Base-by-base conservation (phyloP, 2,329 filamentous ascomycete genomes). In the Alternaria novae-zelandiae region DNA sequence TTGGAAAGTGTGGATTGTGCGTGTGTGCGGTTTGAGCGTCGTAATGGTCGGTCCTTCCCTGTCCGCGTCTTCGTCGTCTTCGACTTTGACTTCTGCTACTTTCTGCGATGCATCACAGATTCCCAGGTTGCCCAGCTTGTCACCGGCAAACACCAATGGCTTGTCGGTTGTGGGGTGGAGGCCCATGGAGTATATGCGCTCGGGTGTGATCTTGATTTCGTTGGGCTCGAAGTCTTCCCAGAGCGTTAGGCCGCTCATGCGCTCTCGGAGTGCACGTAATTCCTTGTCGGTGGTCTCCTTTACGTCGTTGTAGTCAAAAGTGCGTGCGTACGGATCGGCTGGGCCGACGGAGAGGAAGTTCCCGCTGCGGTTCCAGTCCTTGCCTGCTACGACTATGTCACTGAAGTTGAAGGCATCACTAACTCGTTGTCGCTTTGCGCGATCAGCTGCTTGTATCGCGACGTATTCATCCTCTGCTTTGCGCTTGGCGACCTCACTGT, bases 141-240 rank as follows among this genome's bases (percentile, higher is more conserved):
- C 96, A 11, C 95, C 95, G 0, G 95, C 95, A 76, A 99, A 96
- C 2, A 98, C 86, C 3, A 99, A 84, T 0, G 94, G 89, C 73
- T 98, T 98, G 3, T 94, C 89, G 61, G 89, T 85, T 0, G 90
- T 94, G 0, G 96, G 96, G 73, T 99, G 96, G 70, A 99, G 95
- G 0, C 90, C 89, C 72, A 98, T 88, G 0, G 92, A 87, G 75
- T 98, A 99, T 47, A 74, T 73, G 50, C 72, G 69, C 63, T 74
- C 66, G 28, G 65, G 65, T 5, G 69, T 71, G 28, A 69, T 65
- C 50, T 70, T 70, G 47, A 70, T 71, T 30, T 92, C 92, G 36
- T 63, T 94, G 0, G 94, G 94, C 20, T 89, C 87, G 86, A 92
- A 97, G 13, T 90, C 89, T 61, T 96, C 90, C 83, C 96, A 98